Evolutionary conservation across 345 rosid species (phyloP).

Genomic region (Eutrema heterophyllum): DNA sequence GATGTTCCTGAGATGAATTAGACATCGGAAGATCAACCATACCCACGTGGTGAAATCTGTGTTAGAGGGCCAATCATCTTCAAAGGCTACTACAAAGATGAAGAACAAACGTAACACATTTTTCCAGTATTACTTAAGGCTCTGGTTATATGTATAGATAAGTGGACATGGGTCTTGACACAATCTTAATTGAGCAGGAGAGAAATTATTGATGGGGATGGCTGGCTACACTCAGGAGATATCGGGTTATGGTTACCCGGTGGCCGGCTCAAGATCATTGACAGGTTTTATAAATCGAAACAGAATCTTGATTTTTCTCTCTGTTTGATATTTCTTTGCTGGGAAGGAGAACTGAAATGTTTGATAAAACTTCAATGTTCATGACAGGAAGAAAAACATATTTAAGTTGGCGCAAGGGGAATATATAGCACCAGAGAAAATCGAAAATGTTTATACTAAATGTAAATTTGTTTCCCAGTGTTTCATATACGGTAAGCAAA

Average conservation of each 20-base stretch:
- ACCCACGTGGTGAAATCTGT: conserved; percentile 94
- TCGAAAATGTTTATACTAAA: conserved; percentile 89
- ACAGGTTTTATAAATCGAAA: conserved; percentile 44
- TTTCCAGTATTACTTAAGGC: neutral
- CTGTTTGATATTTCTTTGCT: neutral
- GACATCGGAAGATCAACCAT: conserved; percentile 78
- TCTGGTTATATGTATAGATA: neutral
- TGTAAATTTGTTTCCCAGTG: conserved; percentile 75
- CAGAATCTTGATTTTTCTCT: neutral
- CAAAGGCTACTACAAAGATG: conserved; percentile 83
- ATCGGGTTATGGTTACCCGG: conserved; percentile 86
- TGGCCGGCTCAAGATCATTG: conserved; percentile 92
- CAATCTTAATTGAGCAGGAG: conserved; percentile 47
- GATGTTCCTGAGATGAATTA: conserved; percentile 97
- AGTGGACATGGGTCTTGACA: conserved; percentile 4
- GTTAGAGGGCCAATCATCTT: conserved; percentile 84
- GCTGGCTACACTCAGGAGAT: conserved; percentile 95
- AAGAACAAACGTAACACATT: conserved; percentile 60
- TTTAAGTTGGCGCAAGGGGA: conserved; percentile 98
- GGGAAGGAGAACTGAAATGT: neutral
- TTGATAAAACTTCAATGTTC: neutral
- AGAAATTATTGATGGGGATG: conserved; percentile 74
- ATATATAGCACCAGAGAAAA: conserved; percentile 95
- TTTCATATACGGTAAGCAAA: conserved; percentile 67
- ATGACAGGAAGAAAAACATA: conserved; percentile 67